Percentiles rank a stretch among this genome's conserved stretches.
These are phyloP conservation scores for Blastobotrys apis DNA, from an alignment of 1,139 yeast species.

Conservation along the genomic window DNA sequence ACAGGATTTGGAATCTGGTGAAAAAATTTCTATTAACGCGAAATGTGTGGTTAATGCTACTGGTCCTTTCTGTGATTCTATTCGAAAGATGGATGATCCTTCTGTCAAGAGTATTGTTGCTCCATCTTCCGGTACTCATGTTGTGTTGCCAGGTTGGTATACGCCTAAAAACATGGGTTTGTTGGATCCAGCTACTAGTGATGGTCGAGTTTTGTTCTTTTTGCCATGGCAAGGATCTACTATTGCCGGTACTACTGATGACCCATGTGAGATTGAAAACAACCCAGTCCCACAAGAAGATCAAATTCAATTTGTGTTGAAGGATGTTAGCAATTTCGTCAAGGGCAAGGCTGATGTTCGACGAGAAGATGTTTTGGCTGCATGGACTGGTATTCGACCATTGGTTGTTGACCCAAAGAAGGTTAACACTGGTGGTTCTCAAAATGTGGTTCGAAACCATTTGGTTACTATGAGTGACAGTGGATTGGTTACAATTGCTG, in stretches of 20 bases:
- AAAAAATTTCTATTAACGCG: conserved; percentile 47
- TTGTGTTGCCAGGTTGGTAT: conserved; percentile 87
- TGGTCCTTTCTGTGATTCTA: conserved; percentile 84
- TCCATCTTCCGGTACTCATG: conserved; percentile 92
- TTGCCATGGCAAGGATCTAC: conserved; percentile 98
- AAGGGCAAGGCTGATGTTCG: conserved; percentile 71
- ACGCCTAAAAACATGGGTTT: conserved; percentile 87
- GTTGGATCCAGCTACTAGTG: conserved; percentile 86
- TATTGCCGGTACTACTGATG: conserved; percentile 93
- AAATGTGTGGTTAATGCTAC: conserved; percentile 87
- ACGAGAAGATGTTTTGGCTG: conserved; percentile 86
- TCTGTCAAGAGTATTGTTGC: conserved; percentile 70
- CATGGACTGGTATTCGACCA: conserved; percentile 97
- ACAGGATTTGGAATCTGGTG: conserved; percentile 59
- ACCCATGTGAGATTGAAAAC: conserved; percentile 55
- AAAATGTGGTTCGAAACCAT: conserved; percentile 88
- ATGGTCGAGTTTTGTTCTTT: conserved; percentile 95
- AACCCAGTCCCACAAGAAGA: conserved; percentile 86
- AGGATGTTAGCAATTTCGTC: conserved; percentile 84
- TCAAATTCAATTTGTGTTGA: conserved; percentile 82
- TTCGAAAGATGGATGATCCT: conserved; percentile 77
- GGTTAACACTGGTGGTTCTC: conserved; percentile 51
- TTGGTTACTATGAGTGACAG: conserved; percentile 66
- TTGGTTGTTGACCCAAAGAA: conserved; percentile 81
- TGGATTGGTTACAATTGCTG: conserved; percentile 84